Evolutionary conservation across 345 rosid genomes (phyloP).

Genomic region (Eucalyptus fibrosa): DNA sequence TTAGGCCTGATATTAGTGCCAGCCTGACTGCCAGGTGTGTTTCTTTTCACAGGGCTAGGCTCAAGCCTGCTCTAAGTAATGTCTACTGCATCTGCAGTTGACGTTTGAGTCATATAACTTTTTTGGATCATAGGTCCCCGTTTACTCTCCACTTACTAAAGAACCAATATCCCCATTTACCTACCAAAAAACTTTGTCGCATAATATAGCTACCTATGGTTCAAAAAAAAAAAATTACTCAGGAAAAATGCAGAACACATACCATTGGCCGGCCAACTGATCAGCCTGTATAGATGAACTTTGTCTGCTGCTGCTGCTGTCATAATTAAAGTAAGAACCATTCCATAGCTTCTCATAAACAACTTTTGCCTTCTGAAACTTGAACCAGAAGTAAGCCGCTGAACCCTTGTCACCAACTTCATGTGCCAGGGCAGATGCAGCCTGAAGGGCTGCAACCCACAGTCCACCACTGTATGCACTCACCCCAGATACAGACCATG

Average conservation of each 20-base stretch:
- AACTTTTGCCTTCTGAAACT: slow-evolving; percentile 70
- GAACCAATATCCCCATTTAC: background rate
- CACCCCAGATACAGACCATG: slow-evolving; percentile 86
- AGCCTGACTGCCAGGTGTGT: background rate
- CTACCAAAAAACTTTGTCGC: background rate
- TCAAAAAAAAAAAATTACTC: background rate
- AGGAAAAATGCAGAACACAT: background rate
- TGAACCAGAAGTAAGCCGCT: slow-evolving; percentile 61
- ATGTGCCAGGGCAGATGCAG: slow-evolving; percentile 80
- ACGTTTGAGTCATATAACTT: background rate
- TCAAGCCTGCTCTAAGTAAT: background rate
- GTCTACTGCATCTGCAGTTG: background rate
- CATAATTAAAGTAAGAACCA: slow-evolving; percentile 85
- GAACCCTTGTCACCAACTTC: slow-evolving; percentile 72
- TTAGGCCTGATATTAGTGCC: background rate
- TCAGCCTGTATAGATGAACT: slow-evolving; percentile 92
- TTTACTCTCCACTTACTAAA: background rate
- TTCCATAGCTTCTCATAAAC: slow-evolving; percentile 80
- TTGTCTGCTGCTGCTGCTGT: slow-evolving; percentile 39
- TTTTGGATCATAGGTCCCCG: background rate
- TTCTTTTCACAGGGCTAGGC: background rate
- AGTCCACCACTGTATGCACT: slow-evolving; percentile 90
- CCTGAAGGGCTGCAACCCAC: slow-evolving; percentile 95
- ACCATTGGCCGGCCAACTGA: slow-evolving; percentile 98
- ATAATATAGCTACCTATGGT: background rate